These are phyloP conservation scores for Pseudophaeomoniella oleicola DNA, from an alignment of 2,329 filamentous ascomycete genomes.

Conservation along the genomic window DNA sequence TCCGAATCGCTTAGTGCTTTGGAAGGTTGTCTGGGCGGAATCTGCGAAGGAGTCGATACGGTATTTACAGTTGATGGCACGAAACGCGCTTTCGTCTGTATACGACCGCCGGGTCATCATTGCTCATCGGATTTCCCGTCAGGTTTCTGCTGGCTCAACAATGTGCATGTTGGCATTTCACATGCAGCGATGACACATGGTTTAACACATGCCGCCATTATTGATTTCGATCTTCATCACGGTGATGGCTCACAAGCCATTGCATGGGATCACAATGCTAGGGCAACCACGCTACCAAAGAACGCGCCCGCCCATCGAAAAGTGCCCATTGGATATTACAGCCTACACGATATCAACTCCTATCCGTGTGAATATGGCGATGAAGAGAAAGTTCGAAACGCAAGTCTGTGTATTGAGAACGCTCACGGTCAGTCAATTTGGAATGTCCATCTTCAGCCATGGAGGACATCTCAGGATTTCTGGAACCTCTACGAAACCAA, in stretches of 20 bases:
- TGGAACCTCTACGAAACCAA: slow-evolving; percentile 74
- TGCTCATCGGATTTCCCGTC: slow-evolving; percentile 82
- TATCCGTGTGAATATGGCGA: slow-evolving; percentile 95
- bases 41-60: slow-evolving; percentile 81
- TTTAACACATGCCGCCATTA: slow-evolving; percentile 82
- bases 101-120: slow-evolving; percentile 88
- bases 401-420: slow-evolving; percentile 85
- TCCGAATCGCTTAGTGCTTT: slow-evolving; percentile 74
- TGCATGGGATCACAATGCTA: slow-evolving; percentile 76
- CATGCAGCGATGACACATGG: slow-evolving; percentile 73
- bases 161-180: slow-evolving; percentile 92
- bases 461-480: slow-evolving; percentile 71
- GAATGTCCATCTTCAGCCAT: slow-evolving; percentile 87
- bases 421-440: slow-evolving; percentile 88
- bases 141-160: slow-evolving; percentile 97
- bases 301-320: slow-evolving; percentile 67
- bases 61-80: slow-evolving; percentile 56
- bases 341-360: slow-evolving; percentile 94
- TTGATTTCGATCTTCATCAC: slow-evolving; percentile 85
- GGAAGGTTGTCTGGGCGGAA: slow-evolving; percentile 79
- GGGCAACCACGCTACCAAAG: slow-evolving; percentile 44
- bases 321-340: slow-evolving; percentile 86
- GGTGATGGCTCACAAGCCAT: slow-evolving; percentile 94
- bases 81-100: slow-evolving; percentile 74
- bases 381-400: slow-evolving; percentile 80